These are phyloP conservation scores for Babesia ovata DNA, from an alignment of 169 alveolate species.

Conservation along the genomic window DNA sequence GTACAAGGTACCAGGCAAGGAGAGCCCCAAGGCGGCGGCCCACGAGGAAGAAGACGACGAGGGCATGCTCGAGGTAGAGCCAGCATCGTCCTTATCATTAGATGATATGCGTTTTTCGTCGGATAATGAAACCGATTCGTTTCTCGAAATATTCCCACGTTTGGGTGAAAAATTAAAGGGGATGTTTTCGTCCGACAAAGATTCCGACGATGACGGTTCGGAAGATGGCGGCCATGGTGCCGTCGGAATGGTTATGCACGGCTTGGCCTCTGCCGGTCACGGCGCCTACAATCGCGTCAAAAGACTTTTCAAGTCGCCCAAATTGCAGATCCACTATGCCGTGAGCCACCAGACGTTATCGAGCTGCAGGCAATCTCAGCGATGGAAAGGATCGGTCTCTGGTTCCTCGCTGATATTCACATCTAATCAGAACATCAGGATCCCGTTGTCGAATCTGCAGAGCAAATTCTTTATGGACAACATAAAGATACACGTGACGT, in stretches of 20 bases:
- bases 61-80: not conserved
- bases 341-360: slow-evolving; percentile 34
- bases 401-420: slow-evolving; percentile 38
- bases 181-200: not conserved
- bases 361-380: slow-evolving; percentile 53
- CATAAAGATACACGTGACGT: slow-evolving; percentile 29
- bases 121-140: not conserved
- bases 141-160: not conserved
- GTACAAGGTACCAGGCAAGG: slow-evolving; percentile 42
- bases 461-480: slow-evolving; percentile 30
- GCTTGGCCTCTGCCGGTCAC: not conserved
- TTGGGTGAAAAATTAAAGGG: not conserved
- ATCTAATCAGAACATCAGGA: slow-evolving; percentile 40
- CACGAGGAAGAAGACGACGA: not conserved
- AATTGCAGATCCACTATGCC: slow-evolving; percentile 45
- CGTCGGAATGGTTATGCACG: not conserved
- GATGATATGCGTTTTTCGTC: not conserved
- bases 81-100: not conserved
- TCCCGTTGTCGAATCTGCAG: not conserved
- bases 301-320: slow-evolving; percentile 23
- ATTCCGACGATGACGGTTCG: slow-evolving; percentile 21
- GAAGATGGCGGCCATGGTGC: slow-evolving; percentile 28
- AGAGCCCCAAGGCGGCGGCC: not conserved
- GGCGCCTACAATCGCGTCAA: not conserved
- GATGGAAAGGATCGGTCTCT: slow-evolving; percentile 46